Conservation (phyloP, 768 basidiomycete genomes). For the Trametes cinnabarina region DNA sequence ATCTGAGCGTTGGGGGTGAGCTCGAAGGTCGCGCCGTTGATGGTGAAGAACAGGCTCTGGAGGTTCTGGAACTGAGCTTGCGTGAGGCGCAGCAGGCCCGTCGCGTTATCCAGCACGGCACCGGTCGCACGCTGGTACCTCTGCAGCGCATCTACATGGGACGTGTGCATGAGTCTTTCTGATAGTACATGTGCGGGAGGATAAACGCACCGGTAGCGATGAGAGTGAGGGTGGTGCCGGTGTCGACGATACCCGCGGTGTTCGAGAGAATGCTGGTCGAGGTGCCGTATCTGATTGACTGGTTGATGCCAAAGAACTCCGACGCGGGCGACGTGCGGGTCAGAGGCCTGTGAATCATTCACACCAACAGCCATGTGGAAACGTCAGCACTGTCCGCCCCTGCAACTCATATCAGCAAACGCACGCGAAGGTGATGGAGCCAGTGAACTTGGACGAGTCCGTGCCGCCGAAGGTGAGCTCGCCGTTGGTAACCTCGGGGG, state of each 20-base stretch:
- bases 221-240: slow-evolving; percentile 26
- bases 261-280: slow-evolving; percentile 13
- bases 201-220: slow-evolving; percentile 14
- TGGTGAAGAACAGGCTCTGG: slow-evolving; percentile 33
- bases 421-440: slow-evolving; percentile 29
- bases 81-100: slow-evolving; percentile 33
- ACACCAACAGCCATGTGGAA: not conserved
- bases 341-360: slow-evolving; percentile 22
- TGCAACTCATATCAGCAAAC: not conserved
- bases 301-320: slow-evolving; percentile 36
- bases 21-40: slow-evolving; percentile 28
- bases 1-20: slow-evolving; percentile 34
- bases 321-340: slow-evolving; percentile 33
- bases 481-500: slow-evolving; percentile 22
- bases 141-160: slow-evolving; percentile 29
- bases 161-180: not conserved
- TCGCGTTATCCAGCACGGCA: slow-evolving; percentile 29
- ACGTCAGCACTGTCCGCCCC: not conserved
- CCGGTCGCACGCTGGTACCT: slow-evolving; percentile 33
- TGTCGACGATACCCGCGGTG: slow-evolving; percentile 30
- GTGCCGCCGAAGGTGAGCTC: slow-evolving; percentile 34
- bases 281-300: slow-evolving; percentile 30
- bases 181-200: not conserved
- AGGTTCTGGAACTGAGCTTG: slow-evolving; percentile 30
- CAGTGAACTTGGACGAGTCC: slow-evolving; percentile 29